Percentiles rank a stretch among this genome's conserved stretches.
Conservation (phyloP, 345 rosid genomes). For the Linum tenue region DNA sequence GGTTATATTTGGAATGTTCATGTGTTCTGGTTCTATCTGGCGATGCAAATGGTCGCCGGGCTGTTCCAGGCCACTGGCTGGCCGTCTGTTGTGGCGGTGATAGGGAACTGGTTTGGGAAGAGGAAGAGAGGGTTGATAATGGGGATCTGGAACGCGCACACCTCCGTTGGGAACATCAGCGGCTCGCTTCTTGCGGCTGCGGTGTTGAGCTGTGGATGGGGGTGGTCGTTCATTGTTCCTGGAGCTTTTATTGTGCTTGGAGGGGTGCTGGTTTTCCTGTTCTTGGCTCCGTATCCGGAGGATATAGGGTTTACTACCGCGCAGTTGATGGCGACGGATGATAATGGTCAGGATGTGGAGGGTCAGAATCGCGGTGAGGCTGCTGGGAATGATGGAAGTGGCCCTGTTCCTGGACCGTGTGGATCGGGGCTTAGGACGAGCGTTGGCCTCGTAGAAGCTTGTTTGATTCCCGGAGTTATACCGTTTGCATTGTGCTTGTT, state of each 20-base stretch:
- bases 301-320: constrained; percentile 61
- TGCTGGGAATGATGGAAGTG: constrained; percentile 9
- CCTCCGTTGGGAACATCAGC: constrained; percentile 78
- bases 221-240: constrained; percentile 83
- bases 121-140: constrained; percentile 92
- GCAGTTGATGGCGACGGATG: constrained; percentile 5
- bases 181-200: constrained; percentile 89
- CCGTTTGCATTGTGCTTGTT: constrained; percentile 82
- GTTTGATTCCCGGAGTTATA: constrained; percentile 85
- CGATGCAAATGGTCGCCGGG: constrained; percentile 85
- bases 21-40: constrained; percentile 52
- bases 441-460: constrained; percentile 77
- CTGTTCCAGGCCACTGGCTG: constrained; percentile 89
- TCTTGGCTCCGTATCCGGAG: constrained; percentile 86
- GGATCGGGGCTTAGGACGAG: constrained; percentile 49
- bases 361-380: constrained; percentile 21
- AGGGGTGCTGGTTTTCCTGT: constrained; percentile 66
- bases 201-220: constrained; percentile 90
- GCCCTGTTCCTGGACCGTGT: background rate
- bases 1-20: constrained; percentile 79
- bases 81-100: constrained; percentile 97
- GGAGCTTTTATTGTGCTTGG: constrained; percentile 61
- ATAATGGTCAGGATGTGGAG: constrained; percentile 27
- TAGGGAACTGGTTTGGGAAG: constrained; percentile 89
- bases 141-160: constrained; percentile 98